phyloP scores from a whole-genome alignment of 2,329 filamentous ascomycete species.

The Xylaria sp. region DNA sequence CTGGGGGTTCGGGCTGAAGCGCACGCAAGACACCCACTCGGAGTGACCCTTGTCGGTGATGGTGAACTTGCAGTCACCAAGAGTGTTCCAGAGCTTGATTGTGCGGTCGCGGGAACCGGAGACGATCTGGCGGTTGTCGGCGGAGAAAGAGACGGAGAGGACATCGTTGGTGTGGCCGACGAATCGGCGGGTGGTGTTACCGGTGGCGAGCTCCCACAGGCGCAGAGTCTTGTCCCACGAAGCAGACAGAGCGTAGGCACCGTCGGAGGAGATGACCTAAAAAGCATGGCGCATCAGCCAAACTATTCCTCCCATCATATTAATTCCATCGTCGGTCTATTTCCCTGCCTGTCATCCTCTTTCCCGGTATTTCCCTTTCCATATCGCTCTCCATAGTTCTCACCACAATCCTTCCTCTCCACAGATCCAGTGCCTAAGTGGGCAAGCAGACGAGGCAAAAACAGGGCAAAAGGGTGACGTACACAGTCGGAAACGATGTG shows the following conservation, averaged over 20 bases:
- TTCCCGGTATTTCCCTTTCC: background rate
- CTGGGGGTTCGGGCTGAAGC: slow-evolving; percentile 99
- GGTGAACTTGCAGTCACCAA: slow-evolving; percentile 99
- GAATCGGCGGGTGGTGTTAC: slow-evolving; percentile 96
- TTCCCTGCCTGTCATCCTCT: background rate
- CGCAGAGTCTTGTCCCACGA: slow-evolving; percentile 99
- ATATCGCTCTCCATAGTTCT: background rate
- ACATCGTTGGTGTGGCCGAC: slow-evolving; percentile 99
- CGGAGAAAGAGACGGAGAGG: slow-evolving; percentile 99
- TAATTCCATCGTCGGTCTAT: background rate
- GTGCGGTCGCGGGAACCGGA: slow-evolving; percentile 97
- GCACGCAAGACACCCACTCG: slow-evolving; percentile 99
- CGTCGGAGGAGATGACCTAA: slow-evolving; percentile 98
- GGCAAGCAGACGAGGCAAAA: background rate
- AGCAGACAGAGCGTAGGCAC: slow-evolving; percentile 96
- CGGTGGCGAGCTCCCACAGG: slow-evolving; percentile 97
- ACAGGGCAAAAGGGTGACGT: slow-evolving; percentile 54
- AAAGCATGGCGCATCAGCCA: slow-evolving; percentile 39
- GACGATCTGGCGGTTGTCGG: slow-evolving; percentile 99
- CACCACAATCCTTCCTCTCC: background rate
- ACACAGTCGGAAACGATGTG: slow-evolving; percentile 99
- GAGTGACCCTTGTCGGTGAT: slow-evolving; percentile 99
- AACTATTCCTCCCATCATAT: slow-evolving; percentile 8
- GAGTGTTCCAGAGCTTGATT: slow-evolving; percentile 99
- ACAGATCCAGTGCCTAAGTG: background rate